These are phyloP conservation scores for Neofusicoccum sp. DNA, from an alignment of 2,329 filamentous ascomycete species.

Conservation along the genomic window DNA sequence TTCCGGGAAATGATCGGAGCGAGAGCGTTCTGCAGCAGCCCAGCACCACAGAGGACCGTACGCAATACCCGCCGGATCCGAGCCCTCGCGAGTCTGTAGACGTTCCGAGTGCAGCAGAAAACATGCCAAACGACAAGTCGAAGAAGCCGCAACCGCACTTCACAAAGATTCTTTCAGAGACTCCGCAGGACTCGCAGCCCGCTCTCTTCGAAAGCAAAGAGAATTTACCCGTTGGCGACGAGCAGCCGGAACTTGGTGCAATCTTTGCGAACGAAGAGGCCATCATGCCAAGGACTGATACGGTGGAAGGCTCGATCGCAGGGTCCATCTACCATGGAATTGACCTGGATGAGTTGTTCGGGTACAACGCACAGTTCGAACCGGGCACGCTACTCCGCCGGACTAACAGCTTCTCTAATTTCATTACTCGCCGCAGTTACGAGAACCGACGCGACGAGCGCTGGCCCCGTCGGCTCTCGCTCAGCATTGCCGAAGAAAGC, in stretches of 20 bases:
- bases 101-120: slow-evolving; percentile 16
- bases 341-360: slow-evolving; percentile 59
- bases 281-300: slow-evolving; percentile 38
- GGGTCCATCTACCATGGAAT: slow-evolving; percentile 62
- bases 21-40: background rate
- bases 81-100: slow-evolving; percentile 18
- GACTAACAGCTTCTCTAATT: slow-evolving; percentile 59
- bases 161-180: slow-evolving; percentile 37
- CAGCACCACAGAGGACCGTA: background rate
- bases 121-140: background rate
- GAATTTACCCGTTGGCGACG: slow-evolving; percentile 24
- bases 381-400: slow-evolving; percentile 59
- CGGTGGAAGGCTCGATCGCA: slow-evolving; percentile 57
- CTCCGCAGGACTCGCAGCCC: slow-evolving; percentile 33
- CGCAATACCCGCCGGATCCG: slow-evolving; percentile 1
- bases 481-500: slow-evolving; percentile 75
- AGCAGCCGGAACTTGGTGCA: slow-evolving; percentile 27
- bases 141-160: slow-evolving; percentile 4
- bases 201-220: slow-evolving; percentile 29
- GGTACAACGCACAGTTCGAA: slow-evolving; percentile 49
- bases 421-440: slow-evolving; percentile 7
- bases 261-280: slow-evolving; percentile 23
- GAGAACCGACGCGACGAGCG: slow-evolving; percentile 39
- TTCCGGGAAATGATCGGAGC: slow-evolving; percentile 7
- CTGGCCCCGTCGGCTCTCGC: slow-evolving; percentile 74